Evolutionary conservation across 148 eudicot genomes (phyloP).

Genomic region (Rhododendron kiyosumense): DNA sequence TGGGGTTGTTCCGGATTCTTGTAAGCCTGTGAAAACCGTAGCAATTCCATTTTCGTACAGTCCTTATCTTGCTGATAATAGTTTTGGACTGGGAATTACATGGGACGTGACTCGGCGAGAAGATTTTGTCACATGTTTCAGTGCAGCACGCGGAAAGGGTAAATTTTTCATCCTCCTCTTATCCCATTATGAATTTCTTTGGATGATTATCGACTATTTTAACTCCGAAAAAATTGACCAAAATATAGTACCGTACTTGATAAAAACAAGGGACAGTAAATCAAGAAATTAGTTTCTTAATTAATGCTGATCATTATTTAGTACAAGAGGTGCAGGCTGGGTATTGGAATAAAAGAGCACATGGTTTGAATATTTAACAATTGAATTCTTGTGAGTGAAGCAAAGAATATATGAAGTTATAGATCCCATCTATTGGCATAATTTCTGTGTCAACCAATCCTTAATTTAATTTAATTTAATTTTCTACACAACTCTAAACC

Average conservation of each 20-base stretch:
- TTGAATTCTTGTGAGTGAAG: background rate
- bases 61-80: conserved; percentile 30
- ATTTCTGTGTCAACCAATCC: background rate
- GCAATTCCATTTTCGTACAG: conserved; percentile 37
- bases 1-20: conserved; percentile 18
- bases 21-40: conserved; percentile 22
- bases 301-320: background rate
- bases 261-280: background rate
- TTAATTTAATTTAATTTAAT: too few relatives aligned
- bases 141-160: background rate
- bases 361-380: background rate
- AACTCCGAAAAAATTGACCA: background rate
- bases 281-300: background rate
- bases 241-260: background rate
- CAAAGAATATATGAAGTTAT: background rate
- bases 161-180: background rate
- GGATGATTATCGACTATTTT: background rate
- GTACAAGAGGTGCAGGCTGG: background rate
- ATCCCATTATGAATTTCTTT: background rate
- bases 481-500: background rate
- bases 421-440: background rate
- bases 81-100: conserved; percentile 37
- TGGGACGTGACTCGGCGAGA: conserved; percentile 18
- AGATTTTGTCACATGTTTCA: conserved; percentile 5
- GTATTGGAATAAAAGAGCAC: background rate